Evolutionary conservation across 306 rosid genomes (phyloP).

Genomic region (Delonix regia): DNA sequence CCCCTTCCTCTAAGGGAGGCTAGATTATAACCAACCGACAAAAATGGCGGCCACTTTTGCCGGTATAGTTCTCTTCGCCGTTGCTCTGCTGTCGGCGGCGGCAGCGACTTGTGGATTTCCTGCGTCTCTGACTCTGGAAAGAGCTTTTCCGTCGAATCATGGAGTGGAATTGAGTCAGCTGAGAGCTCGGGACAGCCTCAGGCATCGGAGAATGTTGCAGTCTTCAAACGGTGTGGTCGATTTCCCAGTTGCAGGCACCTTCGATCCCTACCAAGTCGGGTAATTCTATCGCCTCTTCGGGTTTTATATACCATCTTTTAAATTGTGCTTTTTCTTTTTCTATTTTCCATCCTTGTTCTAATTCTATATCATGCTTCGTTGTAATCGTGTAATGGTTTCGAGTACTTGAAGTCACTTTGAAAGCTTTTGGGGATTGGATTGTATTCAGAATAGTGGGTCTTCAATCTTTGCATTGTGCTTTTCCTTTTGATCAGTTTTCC

Average conservation of each 20-base stretch:
- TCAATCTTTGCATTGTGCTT: background rate
- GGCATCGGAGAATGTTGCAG: conserved; percentile 86
- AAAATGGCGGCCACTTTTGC: conserved; percentile 49
- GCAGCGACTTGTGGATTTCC: conserved; percentile 51
- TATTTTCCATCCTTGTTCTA: background rate
- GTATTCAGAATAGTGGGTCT: conserved; percentile 11
- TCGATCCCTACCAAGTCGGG: conserved; percentile 90
- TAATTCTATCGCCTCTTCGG: conserved; percentile 34
- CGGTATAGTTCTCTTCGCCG: conserved; percentile 34
- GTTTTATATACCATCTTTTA: background rate
- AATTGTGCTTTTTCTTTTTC: background rate
- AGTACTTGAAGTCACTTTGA: conserved; percentile 18
- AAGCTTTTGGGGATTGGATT: conserved; percentile 24
- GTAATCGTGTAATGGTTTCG: conserved; percentile 3
- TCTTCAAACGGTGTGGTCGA: conserved; percentile 67
- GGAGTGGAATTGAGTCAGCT: conserved; percentile 73
- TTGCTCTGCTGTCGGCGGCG: conserved; percentile 36
- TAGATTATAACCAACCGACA: background rate
- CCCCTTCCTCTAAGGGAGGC: background rate
- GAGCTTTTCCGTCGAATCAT: conserved; percentile 78
- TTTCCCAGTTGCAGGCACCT: conserved; percentile 75
- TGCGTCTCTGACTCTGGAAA: conserved; percentile 63
- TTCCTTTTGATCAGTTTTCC: conserved; percentile 18
- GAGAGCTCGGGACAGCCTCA: conserved; percentile 61
- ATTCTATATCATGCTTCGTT: background rate